Evolutionary conservation across 2,329 filamentous ascomycete genomes (phyloP).

Genomic region (Coleophoma cylindrospora): DNA sequence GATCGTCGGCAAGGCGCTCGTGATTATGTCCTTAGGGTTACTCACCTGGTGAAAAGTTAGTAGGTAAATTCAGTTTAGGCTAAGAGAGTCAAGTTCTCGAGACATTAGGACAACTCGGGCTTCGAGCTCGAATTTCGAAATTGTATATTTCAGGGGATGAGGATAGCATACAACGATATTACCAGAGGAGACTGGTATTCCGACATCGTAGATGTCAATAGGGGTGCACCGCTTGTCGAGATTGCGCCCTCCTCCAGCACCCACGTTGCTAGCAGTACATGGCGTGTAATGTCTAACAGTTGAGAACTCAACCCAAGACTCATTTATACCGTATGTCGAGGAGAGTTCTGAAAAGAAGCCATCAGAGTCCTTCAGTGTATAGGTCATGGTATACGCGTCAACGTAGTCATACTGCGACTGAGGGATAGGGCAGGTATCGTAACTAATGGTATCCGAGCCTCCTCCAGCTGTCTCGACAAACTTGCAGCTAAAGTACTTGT

Average conservation of each 20-base stretch:
- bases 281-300: not conserved
- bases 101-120: no score
- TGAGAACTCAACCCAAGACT: not conserved
- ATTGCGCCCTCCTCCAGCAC: no score
- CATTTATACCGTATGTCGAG: constrained; percentile 2
- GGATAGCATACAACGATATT: not conserved
- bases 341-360: constrained; percentile 3
- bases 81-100: not conserved
- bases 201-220: no score
- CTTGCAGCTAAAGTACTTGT: constrained; percentile 7
- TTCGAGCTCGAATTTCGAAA: no score
- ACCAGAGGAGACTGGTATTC: no score
- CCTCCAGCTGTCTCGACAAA: not conserved
- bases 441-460: no score
- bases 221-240: no score
- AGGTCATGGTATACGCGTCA: not conserved
- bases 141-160: not conserved
- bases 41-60: not conserved
- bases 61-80: not conserved
- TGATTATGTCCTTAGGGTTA: constrained; percentile 11
- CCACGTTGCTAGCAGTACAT: no score
- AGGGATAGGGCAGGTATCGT: no score
- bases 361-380: constrained; percentile 1
- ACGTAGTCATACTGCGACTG: no score
- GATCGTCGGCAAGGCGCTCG: constrained; percentile 2